Evolutionary conservation across 2,329 filamentous ascomycete genomes (phyloP).

Genomic region (Scorias spongiosa): DNA sequence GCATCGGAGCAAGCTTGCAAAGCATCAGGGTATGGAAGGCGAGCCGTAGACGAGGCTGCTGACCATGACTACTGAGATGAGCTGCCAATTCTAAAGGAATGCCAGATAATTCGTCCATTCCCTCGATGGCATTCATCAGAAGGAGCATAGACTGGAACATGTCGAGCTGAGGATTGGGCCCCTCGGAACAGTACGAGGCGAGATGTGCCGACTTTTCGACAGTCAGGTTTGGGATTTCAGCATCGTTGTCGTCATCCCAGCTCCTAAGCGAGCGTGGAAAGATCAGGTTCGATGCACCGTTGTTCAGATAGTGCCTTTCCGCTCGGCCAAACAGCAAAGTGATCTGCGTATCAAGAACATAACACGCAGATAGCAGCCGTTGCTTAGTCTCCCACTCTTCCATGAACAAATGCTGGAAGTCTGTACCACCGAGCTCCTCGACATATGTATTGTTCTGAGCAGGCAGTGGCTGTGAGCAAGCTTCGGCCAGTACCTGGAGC

Average conservation of each 20-base stretch:
- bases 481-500: slow-evolving; percentile 14
- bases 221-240: not conserved
- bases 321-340: slow-evolving; percentile 13
- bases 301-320: slow-evolving; percentile 4
- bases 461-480: not conserved
- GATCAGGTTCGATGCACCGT: slow-evolving; percentile 19
- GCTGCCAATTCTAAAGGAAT: slow-evolving; percentile 3
- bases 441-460: not conserved
- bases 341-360: slow-evolving; percentile 27
- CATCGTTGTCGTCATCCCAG: slow-evolving; percentile 21
- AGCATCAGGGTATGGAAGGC: slow-evolving; percentile 23
- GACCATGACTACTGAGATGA: slow-evolving; percentile 8
- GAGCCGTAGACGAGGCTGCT: slow-evolving; percentile 5
- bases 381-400: slow-evolving; percentile 9
- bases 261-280: slow-evolving; percentile 19
- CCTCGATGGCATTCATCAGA: slow-evolving; percentile 7
- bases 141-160: not conserved
- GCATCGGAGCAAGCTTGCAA: slow-evolving; percentile 23
- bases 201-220: not conserved
- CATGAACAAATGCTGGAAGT: not conserved
- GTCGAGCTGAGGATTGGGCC: not conserved
- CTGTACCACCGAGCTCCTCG: not conserved
- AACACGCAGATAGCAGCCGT: slow-evolving; percentile 27
- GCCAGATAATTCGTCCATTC: not conserved
- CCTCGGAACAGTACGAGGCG: not conserved